Percentiles rank a stretch among this genome's conserved stretches.
These are phyloP conservation scores for Leptographium wingfieldii DNA, from an alignment of 2,329 filamentous ascomycete species.

Conservation along the genomic window DNA sequence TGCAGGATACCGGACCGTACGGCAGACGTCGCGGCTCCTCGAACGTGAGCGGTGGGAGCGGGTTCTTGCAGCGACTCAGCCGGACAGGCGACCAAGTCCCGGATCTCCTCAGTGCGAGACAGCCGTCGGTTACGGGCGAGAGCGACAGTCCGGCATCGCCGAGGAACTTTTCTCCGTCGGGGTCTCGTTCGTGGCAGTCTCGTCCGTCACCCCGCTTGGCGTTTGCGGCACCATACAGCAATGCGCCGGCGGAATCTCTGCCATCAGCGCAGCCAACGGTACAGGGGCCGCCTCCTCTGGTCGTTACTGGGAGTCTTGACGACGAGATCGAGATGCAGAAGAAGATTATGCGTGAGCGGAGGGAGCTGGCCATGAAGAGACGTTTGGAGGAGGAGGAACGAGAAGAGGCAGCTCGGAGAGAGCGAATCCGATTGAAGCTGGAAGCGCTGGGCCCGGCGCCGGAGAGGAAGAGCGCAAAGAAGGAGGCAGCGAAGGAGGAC, in stretches of 20 bases:
- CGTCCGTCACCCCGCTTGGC: conserved; percentile 27
- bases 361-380: conserved; percentile 56
- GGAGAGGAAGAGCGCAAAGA: conserved; percentile 45
- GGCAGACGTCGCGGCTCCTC: conserved; percentile 74
- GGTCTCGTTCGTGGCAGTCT: conserved; percentile 25
- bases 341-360: conserved; percentile 60
- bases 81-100: conserved; percentile 29
- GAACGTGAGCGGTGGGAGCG: conserved; percentile 77
- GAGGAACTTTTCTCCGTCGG: conserved; percentile 27
- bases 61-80: conserved; percentile 45
- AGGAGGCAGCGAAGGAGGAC: conserved; percentile 32
- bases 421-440: conserved; percentile 60
- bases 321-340: conserved; percentile 51
- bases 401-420: conserved; percentile 59
- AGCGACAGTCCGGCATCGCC: conserved; percentile 39
- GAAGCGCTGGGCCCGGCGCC: conserved; percentile 55
- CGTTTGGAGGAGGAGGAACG: conserved; percentile 54
- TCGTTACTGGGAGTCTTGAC: conserved; percentile 21
- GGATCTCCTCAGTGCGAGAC: conserved; percentile 30
- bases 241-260: not conserved
- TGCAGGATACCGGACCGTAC: conserved; percentile 55
- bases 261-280: not conserved
- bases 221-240: conserved; percentile 2
- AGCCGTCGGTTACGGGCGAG: conserved; percentile 36
- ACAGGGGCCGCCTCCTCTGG: conserved; percentile 17